Percentiles rank a stretch among this genome's conserved stretches.
These are phyloP conservation scores for Talaromyces funiculosus DNA, from an alignment of 2,329 filamentous ascomycete species.

Conservation along the genomic window DNA sequence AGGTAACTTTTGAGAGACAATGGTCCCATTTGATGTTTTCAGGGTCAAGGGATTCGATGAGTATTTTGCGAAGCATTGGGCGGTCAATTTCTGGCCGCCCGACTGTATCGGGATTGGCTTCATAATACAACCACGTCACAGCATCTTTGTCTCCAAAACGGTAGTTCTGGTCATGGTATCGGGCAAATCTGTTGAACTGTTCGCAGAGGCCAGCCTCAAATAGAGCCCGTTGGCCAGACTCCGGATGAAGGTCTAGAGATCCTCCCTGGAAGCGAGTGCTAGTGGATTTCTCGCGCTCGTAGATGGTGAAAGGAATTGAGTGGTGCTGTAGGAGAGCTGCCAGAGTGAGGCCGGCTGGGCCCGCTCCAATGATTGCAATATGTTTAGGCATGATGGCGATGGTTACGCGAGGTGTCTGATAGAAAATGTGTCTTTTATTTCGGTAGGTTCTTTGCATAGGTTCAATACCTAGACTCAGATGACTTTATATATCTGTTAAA, in stretches of 20 bases:
- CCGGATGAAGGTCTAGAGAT: conserved; percentile 22
- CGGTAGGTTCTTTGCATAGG: too few relatives aligned
- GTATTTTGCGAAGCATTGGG: conserved; percentile 17
- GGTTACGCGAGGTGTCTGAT: too few relatives aligned
- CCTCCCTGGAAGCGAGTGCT: conserved; percentile 19
- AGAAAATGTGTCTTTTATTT: too few relatives aligned
- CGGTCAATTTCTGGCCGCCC: conserved; percentile 25
- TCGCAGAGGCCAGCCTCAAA: conserved; percentile 19
- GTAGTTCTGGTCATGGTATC: neutral
- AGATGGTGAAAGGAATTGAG: conserved; percentile 14
- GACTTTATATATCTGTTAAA: too few relatives aligned
- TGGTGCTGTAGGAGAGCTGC: neutral
- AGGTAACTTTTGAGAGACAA: conserved; percentile 8
- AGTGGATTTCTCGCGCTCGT: conserved; percentile 26
- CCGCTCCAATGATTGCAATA: neutral
- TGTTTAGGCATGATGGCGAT: neutral
- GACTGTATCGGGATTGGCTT: neutral
- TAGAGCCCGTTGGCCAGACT: conserved; percentile 19
- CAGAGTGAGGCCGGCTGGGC: conserved; percentile 1
- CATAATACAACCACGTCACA: neutral
- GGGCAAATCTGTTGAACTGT: conserved; percentile 19
- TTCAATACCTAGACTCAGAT: too few relatives aligned
- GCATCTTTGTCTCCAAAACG: neutral
- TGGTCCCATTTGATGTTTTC: conserved; percentile 19
- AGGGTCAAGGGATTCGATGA: conserved; percentile 19